These are phyloP conservation scores for Selaginella moellendorffii DNA, from an alignment of 75 land plant genomes.

Conservation along the genomic window DNA sequence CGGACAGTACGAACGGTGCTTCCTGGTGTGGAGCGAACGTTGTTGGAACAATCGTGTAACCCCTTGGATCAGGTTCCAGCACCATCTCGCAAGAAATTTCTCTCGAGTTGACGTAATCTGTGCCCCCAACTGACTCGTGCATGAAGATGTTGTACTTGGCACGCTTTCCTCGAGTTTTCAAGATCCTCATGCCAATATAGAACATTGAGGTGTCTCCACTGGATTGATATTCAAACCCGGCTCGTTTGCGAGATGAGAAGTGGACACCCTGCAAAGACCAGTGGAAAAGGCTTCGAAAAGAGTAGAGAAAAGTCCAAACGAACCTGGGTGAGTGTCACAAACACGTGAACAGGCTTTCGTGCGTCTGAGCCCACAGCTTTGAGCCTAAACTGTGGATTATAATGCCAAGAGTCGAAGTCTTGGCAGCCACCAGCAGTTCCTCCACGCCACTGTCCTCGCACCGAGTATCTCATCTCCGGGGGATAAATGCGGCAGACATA, in stretches of 20 bases:
- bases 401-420: constrained; percentile 85
- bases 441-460: constrained; percentile 94
- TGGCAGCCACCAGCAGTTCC: constrained; percentile 99
- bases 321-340: constrained; percentile 98
- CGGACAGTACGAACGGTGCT: constrained; percentile 94
- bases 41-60: constrained; percentile 97
- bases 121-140: constrained; percentile 93
- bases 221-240: constrained; percentile 61
- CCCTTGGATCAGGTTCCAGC: constrained; percentile 94
- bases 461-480: constrained; percentile 92
- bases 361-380: constrained; percentile 83
- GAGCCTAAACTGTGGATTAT: constrained; percentile 87
- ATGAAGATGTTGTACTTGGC: constrained; percentile 81
- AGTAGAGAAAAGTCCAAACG: too few species aligned
- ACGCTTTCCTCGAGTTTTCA: constrained; percentile 86
- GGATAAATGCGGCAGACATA: constrained; percentile 98
- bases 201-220: constrained; percentile 78
- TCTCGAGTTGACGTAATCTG: constrained; percentile 96
- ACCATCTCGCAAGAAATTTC: constrained; percentile 99
- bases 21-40: constrained; percentile 91
- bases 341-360: constrained; percentile 78
- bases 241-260: constrained; percentile 51
- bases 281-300: neutral
- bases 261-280: constrained; percentile 49
- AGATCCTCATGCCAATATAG: constrained; percentile 91